Evolutionary conservation across 768 basidiomycete genomes (phyloP).

Genomic region (Leccinum olivaceopallidum): DNA sequence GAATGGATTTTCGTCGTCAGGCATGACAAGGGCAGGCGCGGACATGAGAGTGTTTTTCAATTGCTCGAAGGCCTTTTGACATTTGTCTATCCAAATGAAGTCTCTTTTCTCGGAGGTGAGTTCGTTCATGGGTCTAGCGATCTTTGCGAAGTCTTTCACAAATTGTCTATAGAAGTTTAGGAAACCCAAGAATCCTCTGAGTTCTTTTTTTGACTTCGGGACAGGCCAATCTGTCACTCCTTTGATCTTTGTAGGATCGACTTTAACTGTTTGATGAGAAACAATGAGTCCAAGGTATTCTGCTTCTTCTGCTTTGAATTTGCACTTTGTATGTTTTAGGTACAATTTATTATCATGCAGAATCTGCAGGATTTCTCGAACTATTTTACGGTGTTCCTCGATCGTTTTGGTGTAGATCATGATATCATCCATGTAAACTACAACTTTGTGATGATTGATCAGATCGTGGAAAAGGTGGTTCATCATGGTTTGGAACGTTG

Average conservation of each 20-base stretch:
- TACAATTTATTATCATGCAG: no score
- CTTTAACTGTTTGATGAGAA: not conserved
- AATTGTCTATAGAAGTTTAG: not conserved
- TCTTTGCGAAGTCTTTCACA: not conserved
- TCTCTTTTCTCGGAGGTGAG: not conserved
- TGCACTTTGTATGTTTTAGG: no score
- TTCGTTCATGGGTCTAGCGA: not conserved
- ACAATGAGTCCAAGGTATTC: not conserved
- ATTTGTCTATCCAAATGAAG: not conserved
- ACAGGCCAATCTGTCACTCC: not conserved
- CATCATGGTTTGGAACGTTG: not conserved
- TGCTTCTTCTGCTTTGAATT: no score
- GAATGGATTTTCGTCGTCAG: not conserved
- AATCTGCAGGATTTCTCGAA: no score
- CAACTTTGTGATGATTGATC: no score
- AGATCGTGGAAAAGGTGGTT: not conserved
- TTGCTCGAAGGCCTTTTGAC: not conserved
- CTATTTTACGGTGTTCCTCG: no score
- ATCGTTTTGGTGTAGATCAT: no score
- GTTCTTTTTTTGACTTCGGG: not conserved
- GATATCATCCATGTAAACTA: no score
- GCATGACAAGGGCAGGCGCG: not conserved
- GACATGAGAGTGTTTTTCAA: accelerated
- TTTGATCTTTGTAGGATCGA: not conserved
- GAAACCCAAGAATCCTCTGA: not conserved